These are phyloP conservation scores for Halenospora varia DNA, from an alignment of 495 filamentous ascomycete species.

Conservation along the genomic window DNA sequence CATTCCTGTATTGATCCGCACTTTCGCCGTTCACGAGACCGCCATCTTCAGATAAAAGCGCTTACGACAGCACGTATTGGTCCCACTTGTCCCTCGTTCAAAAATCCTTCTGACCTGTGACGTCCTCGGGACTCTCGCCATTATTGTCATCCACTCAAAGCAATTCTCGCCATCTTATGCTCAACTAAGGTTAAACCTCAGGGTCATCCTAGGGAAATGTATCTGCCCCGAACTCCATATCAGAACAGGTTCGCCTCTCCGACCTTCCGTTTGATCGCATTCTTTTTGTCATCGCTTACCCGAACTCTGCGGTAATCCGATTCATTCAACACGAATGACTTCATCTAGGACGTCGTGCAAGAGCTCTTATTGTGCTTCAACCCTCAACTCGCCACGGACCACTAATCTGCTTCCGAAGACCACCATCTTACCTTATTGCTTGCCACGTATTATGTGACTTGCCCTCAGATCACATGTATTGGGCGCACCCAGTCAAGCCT, in stretches of 20 bases:
- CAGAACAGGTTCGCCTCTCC: too few species aligned
- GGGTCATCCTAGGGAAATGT: too few species aligned
- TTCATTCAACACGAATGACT: not conserved
- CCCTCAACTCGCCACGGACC: not conserved
- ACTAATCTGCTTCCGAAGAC: not conserved
- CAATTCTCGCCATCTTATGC: too few species aligned
- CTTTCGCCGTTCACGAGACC: not conserved
- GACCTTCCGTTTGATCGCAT: too few species aligned
- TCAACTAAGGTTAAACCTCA: too few species aligned
- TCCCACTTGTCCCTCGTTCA: not conserved
- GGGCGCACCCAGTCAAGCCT: not conserved
- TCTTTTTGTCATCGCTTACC: not conserved
- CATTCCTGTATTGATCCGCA: not conserved
- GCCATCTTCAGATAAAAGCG: not conserved
- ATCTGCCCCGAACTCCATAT: too few species aligned
- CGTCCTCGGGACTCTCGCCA: too few species aligned
- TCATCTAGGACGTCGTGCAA: not conserved
- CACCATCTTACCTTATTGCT: not conserved
- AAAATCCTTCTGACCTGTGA: not conserved
- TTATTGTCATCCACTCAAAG: too few species aligned
- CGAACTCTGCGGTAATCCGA: not conserved
- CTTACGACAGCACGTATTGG: not conserved
- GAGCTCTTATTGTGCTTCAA: not conserved
- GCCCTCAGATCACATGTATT: not conserved
- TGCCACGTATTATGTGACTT: not conserved